Base-by-base conservation (phyloP, 148 eudicot genomes). In the Camellia japonica region DNA sequence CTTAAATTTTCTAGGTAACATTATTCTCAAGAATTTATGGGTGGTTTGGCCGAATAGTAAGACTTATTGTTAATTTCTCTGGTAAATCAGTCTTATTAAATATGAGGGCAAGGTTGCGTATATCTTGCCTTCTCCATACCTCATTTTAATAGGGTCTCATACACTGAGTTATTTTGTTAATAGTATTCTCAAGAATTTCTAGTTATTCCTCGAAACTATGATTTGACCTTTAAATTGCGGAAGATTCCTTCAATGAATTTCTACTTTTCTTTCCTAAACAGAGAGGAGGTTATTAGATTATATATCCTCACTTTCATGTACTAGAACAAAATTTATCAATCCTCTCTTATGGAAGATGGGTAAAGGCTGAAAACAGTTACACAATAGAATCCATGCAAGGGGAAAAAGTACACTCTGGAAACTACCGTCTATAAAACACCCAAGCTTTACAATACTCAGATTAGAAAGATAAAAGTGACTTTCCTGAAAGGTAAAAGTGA, bases 261-360 rank as follows among this genome's bases (percentile, higher is more conserved):
- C 19, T 69, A 66, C 23, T 47, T 11, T 55, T 52, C 23, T 42
- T 68, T 67, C 8, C 63, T 69, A 63, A 23, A 81, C 58, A 14
- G 23, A 76, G 60, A 76, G 49, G 62, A 19, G 38, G 46, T 30
- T 64, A n/a, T 61, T 16, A 30, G 49, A 74, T 63, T 68, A 59
- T 56, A 54, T 56, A 30, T 56, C 43, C 73, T 80, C 66, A 80
- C 79, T 80, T 65, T 80, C 19, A 62, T 80, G 77, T 65, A 54
- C 7, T 41, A 66, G 78, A 18, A 59, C 77, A 63, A 10, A 44
- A n/a, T 38, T 7, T 30, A 11, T 16, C 44, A 73, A 41, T 47
- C 63, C 15, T 30, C 30, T 41, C 38, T 42, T 71, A 71, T 47
- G 30, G 3, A 46, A 10, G 51, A 16, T 71, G 73, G 49, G 19